Evolutionary conservation across 805 yeast species (phyloP).

Genomic region (Babjeviella inositovora): DNA sequence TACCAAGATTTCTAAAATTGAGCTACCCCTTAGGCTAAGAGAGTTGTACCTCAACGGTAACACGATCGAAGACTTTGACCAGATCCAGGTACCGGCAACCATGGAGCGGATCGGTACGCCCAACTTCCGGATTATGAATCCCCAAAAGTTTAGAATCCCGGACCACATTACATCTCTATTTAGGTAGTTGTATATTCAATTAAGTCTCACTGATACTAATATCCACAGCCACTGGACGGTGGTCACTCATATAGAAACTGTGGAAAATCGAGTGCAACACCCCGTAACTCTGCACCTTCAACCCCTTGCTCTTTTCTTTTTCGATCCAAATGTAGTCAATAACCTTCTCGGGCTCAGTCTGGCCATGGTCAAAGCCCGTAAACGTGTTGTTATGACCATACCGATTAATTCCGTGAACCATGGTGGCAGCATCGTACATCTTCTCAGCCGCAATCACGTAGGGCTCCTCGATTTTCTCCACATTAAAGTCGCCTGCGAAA

Average conservation of each 20-base stretch:
- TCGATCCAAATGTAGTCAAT: constrained; percentile 11
- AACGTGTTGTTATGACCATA: constrained; percentile 29
- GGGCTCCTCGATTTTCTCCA: constrained; percentile 22
- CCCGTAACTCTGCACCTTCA: constrained; percentile 10
- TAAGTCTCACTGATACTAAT: too few relatives aligned
- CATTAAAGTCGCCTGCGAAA: constrained; percentile 24
- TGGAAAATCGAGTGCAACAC: constrained; percentile 18
- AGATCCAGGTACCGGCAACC: too few relatives aligned
- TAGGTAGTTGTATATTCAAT: too few relatives aligned
- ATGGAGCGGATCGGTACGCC: too few relatives aligned
- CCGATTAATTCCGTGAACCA: constrained; percentile 8
- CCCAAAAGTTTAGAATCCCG: too few relatives aligned
- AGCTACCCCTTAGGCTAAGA: too few relatives aligned
- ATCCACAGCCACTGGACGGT: constrained; percentile 27
- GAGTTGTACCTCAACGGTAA: too few relatives aligned
- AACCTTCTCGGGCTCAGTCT: constrained; percentile 9
- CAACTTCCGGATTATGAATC: too few relatives aligned
- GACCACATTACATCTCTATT: too few relatives aligned
- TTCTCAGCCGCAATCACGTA: constrained; percentile 16
- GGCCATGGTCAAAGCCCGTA: constrained; percentile 26
- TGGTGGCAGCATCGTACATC: constrained; percentile 18
- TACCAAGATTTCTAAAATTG: too few relatives aligned
- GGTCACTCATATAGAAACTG: constrained; percentile 19
- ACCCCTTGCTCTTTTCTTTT: constrained; percentile 2
- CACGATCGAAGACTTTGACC: too few relatives aligned